phyloP scores from a whole-genome alignment of 371 early-diverging fungal genomes.

The Massospora cicadina region DNA sequence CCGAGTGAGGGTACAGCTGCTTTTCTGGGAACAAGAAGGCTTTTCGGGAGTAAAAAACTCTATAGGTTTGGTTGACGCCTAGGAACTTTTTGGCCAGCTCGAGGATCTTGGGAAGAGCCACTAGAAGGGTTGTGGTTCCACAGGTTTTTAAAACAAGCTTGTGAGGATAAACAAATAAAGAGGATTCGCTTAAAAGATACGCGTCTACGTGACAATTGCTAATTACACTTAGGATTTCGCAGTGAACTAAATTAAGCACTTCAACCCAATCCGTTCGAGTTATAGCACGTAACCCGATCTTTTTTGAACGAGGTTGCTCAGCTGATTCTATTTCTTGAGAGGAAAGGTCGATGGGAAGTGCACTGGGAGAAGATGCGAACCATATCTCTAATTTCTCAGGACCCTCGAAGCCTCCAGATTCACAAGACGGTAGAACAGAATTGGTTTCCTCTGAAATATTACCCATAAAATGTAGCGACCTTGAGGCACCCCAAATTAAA shows the following conservation, averaged over 20 bases:
- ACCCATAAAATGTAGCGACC: neutral
- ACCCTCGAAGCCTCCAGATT: conserved; percentile 53
- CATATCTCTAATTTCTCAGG: conserved; percentile 95
- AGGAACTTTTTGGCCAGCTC: conserved; percentile 57
- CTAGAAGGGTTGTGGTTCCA: conserved; percentile 84
- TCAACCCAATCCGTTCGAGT: conserved; percentile 62
- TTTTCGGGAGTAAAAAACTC: conserved; percentile 88
- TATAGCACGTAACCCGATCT: conserved; percentile 54
- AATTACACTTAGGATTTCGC: conserved; percentile 71
- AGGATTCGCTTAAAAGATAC: conserved; percentile 85
- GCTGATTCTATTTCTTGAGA: conserved; percentile 13
- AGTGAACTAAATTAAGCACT: conserved; percentile 80
- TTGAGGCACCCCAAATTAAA: neutral
- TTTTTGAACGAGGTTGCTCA: conserved; percentile 8
- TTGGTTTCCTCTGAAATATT: conserved; percentile 10
- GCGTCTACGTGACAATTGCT: conserved; percentile 61
- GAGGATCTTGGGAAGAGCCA: conserved; percentile 64
- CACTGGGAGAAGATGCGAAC: conserved; percentile 43
- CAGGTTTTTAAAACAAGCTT: conserved; percentile 91
- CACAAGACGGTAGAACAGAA: neutral
- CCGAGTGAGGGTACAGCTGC: conserved; percentile 71
- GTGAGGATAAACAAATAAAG: conserved; percentile 90
- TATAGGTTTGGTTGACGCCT: conserved; percentile 51
- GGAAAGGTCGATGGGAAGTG: conserved; percentile 22
- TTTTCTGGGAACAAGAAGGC: conserved; percentile 89